Conservation (phyloP, 2,329 filamentous ascomycete genomes). For the Colletotrichum lindemuthianum region DNA sequence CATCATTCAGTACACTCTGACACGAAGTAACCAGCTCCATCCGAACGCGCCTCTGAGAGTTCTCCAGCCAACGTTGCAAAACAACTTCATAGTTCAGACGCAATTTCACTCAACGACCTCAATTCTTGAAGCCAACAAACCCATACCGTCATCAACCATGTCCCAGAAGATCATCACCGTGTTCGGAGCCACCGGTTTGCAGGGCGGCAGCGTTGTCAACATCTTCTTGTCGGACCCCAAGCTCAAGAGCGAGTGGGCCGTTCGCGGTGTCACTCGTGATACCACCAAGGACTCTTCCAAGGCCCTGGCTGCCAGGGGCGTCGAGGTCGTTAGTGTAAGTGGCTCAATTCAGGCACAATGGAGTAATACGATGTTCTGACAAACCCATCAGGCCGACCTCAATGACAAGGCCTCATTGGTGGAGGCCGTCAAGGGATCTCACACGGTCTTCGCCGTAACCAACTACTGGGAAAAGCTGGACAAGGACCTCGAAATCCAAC, state of each 20-base stretch:
- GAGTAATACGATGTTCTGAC: neutral
- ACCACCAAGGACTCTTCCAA: conserved; percentile 53
- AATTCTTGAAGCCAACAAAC: neutral
- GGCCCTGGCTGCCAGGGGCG: conserved; percentile 55
- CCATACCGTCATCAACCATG: conserved; percentile 21
- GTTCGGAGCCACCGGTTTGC: conserved; percentile 68
- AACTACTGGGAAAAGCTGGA: conserved; percentile 60
- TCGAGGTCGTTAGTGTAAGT: conserved; percentile 58
- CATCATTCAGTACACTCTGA: too few relatives aligned
- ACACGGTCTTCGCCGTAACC: conserved; percentile 63
- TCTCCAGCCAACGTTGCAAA: too few relatives aligned
- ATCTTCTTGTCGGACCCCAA: conserved; percentile 49
- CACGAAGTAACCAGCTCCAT: too few relatives aligned
- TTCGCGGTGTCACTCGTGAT: conserved; percentile 67
- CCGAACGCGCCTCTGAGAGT: too few relatives aligned
- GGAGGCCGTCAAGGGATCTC: conserved; percentile 54
- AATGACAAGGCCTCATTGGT: conserved; percentile 56
- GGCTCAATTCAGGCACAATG: neutral
- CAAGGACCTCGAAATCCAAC: conserved; percentile 53
- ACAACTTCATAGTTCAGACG: too few relatives aligned
- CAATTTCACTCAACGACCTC: neutral
- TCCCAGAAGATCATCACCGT: conserved; percentile 60
- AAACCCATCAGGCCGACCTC: conserved; percentile 55
- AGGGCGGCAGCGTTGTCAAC: conserved; percentile 66
- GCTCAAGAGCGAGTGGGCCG: conserved; percentile 56